These are phyloP conservation scores for Zoysia matrella DNA, from an alignment of 202 grass and related monocot species.

Conservation along the genomic window DNA sequence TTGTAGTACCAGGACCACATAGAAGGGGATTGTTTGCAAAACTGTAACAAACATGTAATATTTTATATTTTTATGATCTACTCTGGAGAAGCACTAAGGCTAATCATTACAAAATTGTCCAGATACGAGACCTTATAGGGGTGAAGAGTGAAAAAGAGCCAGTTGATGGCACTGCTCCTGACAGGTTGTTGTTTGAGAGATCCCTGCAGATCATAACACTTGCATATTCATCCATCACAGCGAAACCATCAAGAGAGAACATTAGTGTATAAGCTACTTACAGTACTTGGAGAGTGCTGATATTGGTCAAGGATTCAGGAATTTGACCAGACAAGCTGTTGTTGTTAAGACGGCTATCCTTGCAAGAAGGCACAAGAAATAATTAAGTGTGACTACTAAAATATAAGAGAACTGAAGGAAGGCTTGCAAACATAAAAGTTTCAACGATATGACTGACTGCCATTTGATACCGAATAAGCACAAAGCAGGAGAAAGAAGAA, in stretches of 20 bases:
- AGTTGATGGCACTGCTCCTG: conserved; percentile 74
- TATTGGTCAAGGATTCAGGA: conserved; percentile 70
- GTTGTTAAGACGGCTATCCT: conserved; percentile 95
- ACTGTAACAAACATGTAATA: conserved; percentile 59
- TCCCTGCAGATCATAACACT: conserved; percentile 57
- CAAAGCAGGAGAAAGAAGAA: conserved; percentile 4
- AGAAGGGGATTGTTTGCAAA: conserved; percentile 74
- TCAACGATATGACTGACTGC: background rate
- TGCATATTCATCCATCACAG: conserved; percentile 35
- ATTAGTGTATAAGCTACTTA: conserved; percentile 57
- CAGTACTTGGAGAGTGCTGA: conserved; percentile 86
- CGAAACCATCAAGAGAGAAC: conserved; percentile 26
- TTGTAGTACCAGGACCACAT: conserved; percentile 71
- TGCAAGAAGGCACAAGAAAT: conserved; percentile 46
- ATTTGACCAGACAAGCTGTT: conserved; percentile 71
- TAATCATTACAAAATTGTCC: conserved; percentile 30
- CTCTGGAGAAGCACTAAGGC: conserved; percentile 14
- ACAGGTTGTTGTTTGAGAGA: conserved; percentile 27
- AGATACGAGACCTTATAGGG: conserved; percentile 76
- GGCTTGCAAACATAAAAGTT: background rate
- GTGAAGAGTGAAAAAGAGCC: conserved; percentile 94
- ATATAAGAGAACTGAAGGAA: conserved; percentile 16
- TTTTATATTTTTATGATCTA: conserved; percentile 3
- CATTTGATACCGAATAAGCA: conserved; percentile 33
- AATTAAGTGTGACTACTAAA: conserved; percentile 32